phyloP scores from a whole-genome alignment of 2,329 filamentous ascomycete genomes.

The Aphanocladium album region DNA sequence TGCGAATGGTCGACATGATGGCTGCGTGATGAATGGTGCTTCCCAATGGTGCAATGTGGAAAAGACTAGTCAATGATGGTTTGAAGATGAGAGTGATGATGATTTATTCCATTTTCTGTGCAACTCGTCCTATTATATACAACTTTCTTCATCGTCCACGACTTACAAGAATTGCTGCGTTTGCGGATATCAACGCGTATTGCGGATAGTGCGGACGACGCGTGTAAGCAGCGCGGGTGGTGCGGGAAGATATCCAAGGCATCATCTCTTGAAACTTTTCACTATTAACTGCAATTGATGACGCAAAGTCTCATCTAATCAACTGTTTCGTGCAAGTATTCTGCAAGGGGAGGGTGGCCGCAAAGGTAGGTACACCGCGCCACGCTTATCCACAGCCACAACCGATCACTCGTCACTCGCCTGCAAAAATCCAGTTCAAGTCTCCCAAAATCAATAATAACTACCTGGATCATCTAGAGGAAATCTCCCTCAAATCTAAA shows the following conservation, averaged over 20 bases:
- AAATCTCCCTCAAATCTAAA: neutral
- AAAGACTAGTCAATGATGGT: neutral
- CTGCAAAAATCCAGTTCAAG: too few relatives aligned
- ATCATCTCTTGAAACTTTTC: too few relatives aligned
- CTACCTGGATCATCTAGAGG: too few relatives aligned
- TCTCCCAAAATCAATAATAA: too few relatives aligned
- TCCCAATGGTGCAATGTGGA: too few relatives aligned
- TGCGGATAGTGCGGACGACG: conserved; percentile 11
- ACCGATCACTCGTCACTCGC: too few relatives aligned
- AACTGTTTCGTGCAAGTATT: neutral
- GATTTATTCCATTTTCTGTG: neutral
- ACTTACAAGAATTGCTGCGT: conserved; percentile 1
- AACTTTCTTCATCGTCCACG: neutral
- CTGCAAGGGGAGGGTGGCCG: too few relatives aligned
- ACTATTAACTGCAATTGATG: too few relatives aligned
- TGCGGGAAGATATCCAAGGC: neutral
- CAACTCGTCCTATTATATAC: neutral
- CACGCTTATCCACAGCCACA: too few relatives aligned
- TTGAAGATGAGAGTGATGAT: neutral
- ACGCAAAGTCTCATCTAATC: too few relatives aligned
- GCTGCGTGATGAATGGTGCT: neutral
- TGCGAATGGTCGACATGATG: conserved; percentile 9
- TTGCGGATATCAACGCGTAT: conserved; percentile 2
- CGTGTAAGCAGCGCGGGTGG: neutral
- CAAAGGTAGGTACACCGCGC: too few relatives aligned